phyloP scores from a whole-genome alignment of 2,329 filamentous ascomycete species.

The Hymenoscyphus scutula region DNA sequence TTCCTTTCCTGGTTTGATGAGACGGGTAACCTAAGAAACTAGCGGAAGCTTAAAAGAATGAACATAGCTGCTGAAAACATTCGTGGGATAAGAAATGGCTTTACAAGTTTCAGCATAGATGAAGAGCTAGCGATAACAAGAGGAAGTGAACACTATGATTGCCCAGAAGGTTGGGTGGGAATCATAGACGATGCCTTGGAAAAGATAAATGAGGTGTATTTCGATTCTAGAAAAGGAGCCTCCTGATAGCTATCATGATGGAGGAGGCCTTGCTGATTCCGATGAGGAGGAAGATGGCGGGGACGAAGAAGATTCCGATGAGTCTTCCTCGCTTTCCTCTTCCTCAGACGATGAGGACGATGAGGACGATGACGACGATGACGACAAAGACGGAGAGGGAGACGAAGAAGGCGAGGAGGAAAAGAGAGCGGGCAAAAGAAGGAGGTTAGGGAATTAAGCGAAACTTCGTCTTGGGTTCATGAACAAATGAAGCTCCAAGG shows the following conservation, averaged over 20 bases:
- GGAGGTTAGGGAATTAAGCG: too few relatives aligned
- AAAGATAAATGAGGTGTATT: not conserved
- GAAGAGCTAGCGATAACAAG: not conserved
- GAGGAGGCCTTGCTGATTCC: too few relatives aligned
- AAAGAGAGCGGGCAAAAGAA: too few relatives aligned
- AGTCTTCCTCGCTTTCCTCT: too few relatives aligned
- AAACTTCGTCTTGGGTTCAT: too few relatives aligned
- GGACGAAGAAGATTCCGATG: too few relatives aligned
- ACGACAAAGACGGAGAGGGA: too few relatives aligned
- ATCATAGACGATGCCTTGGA: not conserved
- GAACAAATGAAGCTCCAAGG: too few relatives aligned
- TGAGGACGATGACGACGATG: too few relatives aligned
- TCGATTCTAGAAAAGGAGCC: not conserved
- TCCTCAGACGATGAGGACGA: too few relatives aligned
- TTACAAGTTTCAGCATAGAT: not conserved
- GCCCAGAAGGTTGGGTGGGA: not conserved
- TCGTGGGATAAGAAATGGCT: not conserved
- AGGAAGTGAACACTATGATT: not conserved
- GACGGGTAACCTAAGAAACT: not conserved
- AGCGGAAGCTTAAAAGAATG: not conserved
- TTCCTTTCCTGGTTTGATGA: not conserved
- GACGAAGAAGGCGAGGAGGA: too few relatives aligned
- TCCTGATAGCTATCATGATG: not conserved
- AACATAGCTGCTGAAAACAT: not conserved
- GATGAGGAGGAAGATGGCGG: too few relatives aligned